phyloP scores from a whole-genome alignment of 441 rosid genomes.

The Mallotus japonicus region DNA sequence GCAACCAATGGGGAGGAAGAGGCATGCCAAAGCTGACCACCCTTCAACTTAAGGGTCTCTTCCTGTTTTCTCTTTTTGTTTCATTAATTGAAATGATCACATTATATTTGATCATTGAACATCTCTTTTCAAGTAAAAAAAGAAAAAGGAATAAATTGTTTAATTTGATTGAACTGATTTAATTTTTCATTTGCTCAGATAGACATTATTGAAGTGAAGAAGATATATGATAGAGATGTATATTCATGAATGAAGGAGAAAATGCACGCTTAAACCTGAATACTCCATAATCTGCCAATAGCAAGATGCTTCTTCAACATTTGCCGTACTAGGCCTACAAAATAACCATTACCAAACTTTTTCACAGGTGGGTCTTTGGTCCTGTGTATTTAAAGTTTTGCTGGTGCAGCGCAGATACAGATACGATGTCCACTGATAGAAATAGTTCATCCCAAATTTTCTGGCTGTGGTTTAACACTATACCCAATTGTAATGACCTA shows the following conservation, averaged over 20 bases:
- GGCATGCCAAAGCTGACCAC: too few relatives aligned
- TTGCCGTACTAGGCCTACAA: conserved; percentile 16
- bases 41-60: too few relatives aligned
- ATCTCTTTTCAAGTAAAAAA: not conserved
- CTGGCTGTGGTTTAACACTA: conserved; percentile 16
- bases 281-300: conserved; percentile 10
- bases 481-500: conserved; percentile 1
- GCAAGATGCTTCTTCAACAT: conserved; percentile 5
- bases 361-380: conserved; percentile 21
- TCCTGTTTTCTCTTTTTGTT: too few relatives aligned
- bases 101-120: not conserved
- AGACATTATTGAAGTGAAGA: not conserved
- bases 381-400: conserved; percentile 6
- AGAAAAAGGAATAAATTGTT: not conserved
- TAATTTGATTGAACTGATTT: not conserved
- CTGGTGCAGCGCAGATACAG: conserved; percentile 25
- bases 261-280: not conserved
- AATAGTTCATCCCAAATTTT: conserved; percentile 12
- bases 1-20: too few relatives aligned
- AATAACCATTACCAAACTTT: conserved; percentile 10
- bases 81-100: too few relatives aligned
- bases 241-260: not conserved
- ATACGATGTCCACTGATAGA: conserved; percentile 12
- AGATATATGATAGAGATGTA: not conserved
- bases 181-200: not conserved